These are phyloP conservation scores for Ascocoryne sarcoides DNA, from an alignment of 2,329 filamentous ascomycete genomes.

Conservation along the genomic window DNA sequence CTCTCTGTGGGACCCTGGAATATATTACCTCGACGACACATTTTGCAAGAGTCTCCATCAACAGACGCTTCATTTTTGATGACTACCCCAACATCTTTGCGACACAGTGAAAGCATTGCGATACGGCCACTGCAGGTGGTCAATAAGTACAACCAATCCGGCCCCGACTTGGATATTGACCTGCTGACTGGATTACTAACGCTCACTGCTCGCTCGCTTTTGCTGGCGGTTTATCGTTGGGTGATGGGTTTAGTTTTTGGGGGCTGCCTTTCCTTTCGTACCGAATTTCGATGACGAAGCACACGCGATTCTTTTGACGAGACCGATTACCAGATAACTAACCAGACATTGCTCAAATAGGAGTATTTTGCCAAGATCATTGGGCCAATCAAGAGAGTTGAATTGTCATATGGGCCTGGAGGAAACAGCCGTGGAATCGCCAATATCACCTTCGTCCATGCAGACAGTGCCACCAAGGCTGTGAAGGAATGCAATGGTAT, in stretches of 20 bases:
- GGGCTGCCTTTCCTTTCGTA: conserved; percentile 26
- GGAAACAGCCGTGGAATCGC: conserved; percentile 88
- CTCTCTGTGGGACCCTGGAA: too few relatives aligned
- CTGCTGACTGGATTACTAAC: conserved; percentile 31
- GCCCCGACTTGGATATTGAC: not conserved
- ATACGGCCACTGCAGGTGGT: not conserved
- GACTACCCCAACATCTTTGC: too few relatives aligned
- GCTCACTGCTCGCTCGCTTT: conserved; percentile 53
- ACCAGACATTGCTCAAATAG: conserved; percentile 61
- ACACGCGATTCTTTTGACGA: conserved; percentile 21
- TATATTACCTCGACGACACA: too few relatives aligned
- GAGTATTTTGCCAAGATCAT: conserved; percentile 90
- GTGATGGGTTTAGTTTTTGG: not conserved
- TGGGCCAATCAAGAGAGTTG: conserved; percentile 82
- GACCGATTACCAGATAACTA: conserved; percentile 48
- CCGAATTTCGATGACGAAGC: conserved; percentile 24
- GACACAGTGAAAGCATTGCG: too few relatives aligned
- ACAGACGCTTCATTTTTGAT: too few relatives aligned
- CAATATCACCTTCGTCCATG: conserved; percentile 75
- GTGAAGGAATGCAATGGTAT: conserved; percentile 79
- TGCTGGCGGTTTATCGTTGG: conserved; percentile 23
- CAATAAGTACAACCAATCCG: not conserved
- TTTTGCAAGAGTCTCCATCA: too few relatives aligned
- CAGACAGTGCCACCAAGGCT: conserved; percentile 76
- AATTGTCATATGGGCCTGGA: conserved; percentile 86